Percentiles rank a stretch among this genome's conserved stretches.
Evolutionary conservation across 129 eudicot genomes (phyloP).

Genomic region (Tanacetum coccineum): DNA sequence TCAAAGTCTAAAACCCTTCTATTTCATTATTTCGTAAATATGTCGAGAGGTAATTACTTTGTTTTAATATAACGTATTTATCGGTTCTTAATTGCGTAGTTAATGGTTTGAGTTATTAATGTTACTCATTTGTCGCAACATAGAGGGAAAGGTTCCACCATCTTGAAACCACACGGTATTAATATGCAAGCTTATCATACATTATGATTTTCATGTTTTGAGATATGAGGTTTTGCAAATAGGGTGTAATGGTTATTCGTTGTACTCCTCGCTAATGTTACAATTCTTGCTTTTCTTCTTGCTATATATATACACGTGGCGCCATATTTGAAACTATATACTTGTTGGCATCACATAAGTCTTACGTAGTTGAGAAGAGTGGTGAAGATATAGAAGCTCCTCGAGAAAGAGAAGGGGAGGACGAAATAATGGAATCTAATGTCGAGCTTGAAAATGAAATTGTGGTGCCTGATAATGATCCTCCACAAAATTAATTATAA

Average conservation of each 20-base stretch:
- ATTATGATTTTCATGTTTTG: no score
- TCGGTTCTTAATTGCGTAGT: background rate
- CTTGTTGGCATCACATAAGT: constrained; percentile 20
- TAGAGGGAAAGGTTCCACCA: constrained; percentile 58
- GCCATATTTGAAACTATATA: no score
- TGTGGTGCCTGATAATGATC: constrained; percentile 71
- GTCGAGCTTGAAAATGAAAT: constrained; percentile 63
- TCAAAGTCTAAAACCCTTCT: no score
- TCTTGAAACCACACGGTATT: constrained; percentile 10
- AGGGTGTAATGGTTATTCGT: no score
- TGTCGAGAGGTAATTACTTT: no score
- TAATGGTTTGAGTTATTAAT: constrained; percentile 1
- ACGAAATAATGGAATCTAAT: constrained; percentile 70
- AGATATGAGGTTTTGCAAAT: no score
- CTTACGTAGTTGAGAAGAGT: constrained; percentile 52
- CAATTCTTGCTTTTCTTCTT: no score
- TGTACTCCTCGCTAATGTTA: no score
- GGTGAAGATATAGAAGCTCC: constrained; percentile 51
- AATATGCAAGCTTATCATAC: no score
- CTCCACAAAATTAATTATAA: constrained; percentile 63
- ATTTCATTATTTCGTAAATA: no score
- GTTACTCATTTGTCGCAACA: constrained; percentile 29
- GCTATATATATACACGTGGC: no score
- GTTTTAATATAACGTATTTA: no score
- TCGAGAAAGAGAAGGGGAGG: constrained; percentile 54